Conservation (phyloP, 306 rosid species). For the Dalbergia cochinchinensis region DNA sequence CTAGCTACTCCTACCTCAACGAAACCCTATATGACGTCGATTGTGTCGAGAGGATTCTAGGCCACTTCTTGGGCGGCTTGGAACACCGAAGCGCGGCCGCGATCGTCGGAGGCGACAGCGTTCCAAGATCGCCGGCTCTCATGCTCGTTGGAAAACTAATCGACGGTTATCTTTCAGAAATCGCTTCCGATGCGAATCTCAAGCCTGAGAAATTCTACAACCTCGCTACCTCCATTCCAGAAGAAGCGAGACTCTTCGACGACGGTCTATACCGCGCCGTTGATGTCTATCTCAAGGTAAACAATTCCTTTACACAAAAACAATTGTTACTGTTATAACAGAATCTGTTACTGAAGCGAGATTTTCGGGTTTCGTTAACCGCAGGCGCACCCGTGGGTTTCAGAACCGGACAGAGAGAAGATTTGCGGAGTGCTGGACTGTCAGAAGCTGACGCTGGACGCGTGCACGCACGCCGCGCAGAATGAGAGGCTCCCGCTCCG, state of each 20-base stretch:
- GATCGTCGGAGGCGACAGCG: constrained; percentile 34
- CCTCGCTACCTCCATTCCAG: constrained; percentile 82
- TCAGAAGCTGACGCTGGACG: constrained; percentile 77
- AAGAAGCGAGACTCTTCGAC: constrained; percentile 87
- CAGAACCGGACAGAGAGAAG: constrained; percentile 83
- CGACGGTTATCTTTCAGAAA: constrained; percentile 88
- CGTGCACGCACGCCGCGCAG: constrained; percentile 94
- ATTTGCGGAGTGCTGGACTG: constrained; percentile 78
- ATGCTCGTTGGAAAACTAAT: constrained; percentile 85
- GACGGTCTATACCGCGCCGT: constrained; percentile 95
- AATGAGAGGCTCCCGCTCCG: constrained; percentile 86
- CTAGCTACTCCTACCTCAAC: constrained; percentile 89
- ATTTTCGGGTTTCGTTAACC: not conserved
- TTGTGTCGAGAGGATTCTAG: constrained; percentile 81
- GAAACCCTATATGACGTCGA: constrained; percentile 92
- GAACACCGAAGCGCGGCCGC: constrained; percentile 47
- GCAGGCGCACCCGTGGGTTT: constrained; percentile 84
- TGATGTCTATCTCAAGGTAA: constrained; percentile 91
- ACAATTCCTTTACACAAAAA: not conserved
- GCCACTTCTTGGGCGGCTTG: constrained; percentile 57
- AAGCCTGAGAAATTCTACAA: constrained; percentile 67
- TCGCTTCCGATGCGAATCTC: constrained; percentile 91
- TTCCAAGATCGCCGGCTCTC: constrained; percentile 61
- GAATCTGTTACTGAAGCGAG: not conserved
- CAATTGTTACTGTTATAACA: not conserved